Base-by-base conservation (phyloP, 108 stramenopile genomes). In the Chaetoceros tenuissimus region DNA sequence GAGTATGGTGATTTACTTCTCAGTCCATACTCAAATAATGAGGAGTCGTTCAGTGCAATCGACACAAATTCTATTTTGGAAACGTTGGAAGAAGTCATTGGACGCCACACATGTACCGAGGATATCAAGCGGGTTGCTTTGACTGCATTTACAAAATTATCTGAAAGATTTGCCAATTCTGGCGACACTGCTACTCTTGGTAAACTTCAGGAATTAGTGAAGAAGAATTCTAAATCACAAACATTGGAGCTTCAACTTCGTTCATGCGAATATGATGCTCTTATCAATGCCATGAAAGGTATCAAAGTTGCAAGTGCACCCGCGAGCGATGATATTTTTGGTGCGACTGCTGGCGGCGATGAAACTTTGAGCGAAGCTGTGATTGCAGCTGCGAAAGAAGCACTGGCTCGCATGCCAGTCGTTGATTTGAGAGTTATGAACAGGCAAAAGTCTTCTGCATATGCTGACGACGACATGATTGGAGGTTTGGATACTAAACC, bases 161-260 rank as follows among this genome's bases (percentile, higher is more conserved):
- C 84, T 53, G 86, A 92, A 48, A 60, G 92, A 28, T 89, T 87
- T 48, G 76, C 82, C 5, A 66, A 83, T 65, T 62, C 67, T 46
- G 80, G 78, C 2, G 88, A 90, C 60, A 64, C 67, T 25, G 72
- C 23, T 5, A 78, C 86, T 31, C 43, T 82, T 48, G 72, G 79
- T 10, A 69, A 66, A 56, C 55, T 90, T 52, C 70, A 80, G 43
- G 51, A 51, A 24, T 60, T 94, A 31, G 66, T 89, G 8, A 75
- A 84, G 67, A 80, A 84, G 46, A 56, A 85, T 56, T 65, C 82
- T 59, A 61, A 64, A 5, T 94, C 90, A 26, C 85, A 92, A 40
- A 78, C 82, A 21, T 70, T 96, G 20, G 98, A 99, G 60, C 63
- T 99, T 34, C 96, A 99, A 74, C 79, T 95, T 10, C 78, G 98